Evolutionary conservation across 2,329 filamentous ascomycete genomes (phyloP), one percentile per base, ranked within the genome.

Genomic region (Periconia macrospinosa): DNA sequence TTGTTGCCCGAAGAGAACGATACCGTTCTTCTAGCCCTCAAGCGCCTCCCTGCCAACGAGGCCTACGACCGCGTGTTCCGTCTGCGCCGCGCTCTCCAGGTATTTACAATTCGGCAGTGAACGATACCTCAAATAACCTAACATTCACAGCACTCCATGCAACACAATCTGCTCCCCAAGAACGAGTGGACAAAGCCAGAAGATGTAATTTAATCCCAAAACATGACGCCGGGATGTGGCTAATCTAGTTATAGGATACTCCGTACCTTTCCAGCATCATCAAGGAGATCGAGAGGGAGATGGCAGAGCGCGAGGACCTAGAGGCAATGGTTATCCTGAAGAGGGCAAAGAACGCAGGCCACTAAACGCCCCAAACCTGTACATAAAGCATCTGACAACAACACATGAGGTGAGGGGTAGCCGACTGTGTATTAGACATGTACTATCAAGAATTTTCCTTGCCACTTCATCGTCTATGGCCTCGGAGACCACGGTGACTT

Each of bases 31-130:
- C 84, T 88, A 67, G 94, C 94, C 60, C 85, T 99, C 72, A 90
- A 90, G 84, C 91, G 94, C 75, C 89, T 99, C 59, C 86, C 90
- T 54, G 84, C 91, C 70, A 91, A 95, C 83, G 91, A 94, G 75
- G 84, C 88, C 70, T 97, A 97, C 81, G 94, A 99, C 82, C 93
- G 94, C 76, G 86, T 97, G 76, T 99, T 92, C 88, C 92, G 94
- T 73, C 86, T 99, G 78, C 91, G 94, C 81, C 88, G 94, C 79
- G 93, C 94, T 70, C 87, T 95, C 79, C 94, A 99, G 84, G 87
- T 90, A 79, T 61, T 74, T 43, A 43, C 44, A 17, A 52, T 43
- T 30, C 13, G 8, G 14, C 11, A 7, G 40, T 45, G 35, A 15
- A 18, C 2, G 9, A 14, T n/a, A 10, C 17, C 30, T 45, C 44